Evolutionary conservation across 176 grass and related monocot genomes (phyloP), one percentile per base, ranked within the genome.

Genomic region (Bolboschoenus planiculmis): DNA sequence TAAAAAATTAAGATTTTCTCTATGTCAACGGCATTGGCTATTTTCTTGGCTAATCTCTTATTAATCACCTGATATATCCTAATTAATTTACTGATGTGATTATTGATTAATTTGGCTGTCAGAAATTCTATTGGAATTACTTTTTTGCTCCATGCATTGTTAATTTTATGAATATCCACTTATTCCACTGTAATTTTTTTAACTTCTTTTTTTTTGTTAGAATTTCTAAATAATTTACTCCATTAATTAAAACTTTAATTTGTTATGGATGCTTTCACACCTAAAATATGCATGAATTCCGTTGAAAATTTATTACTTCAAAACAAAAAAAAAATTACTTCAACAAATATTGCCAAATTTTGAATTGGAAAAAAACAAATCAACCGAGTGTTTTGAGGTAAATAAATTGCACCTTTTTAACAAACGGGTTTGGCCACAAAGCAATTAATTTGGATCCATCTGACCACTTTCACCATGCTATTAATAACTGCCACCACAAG

Each of bases 401-500:
- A 61, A 10, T 61, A 81, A 61, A 10, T 62, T 3, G 23, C 56
- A 81, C 21, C 10, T 81, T 75, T 29, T 73, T 81, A 0, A 61
- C 56, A 62, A 64, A 81, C 11, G 78, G 11, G 30, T 18, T 80
- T 29, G 10, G 55, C 78, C 53, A 80, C n/a, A 23, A 64, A 44
- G 56, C 57, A 54, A 80, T 75, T 31, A 75, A 75, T 81, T 81
- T 81, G 79, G 57, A 37, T 23, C 23, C 79, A 7, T 44, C 79
- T 82, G 58, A 65, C 39, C 72, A 76, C 44, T 44, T 56, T 82
- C 24, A 43, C 57, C 79, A 30, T 5, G 35, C 79, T 82, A 26
- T 82, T 40, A 26, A 82, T 82, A 64, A 82, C 79, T 65, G 79
- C 79, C 79, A 62, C 79, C 79, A 81, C 33, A 64, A 44, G 57